Percentiles rank a stretch among this genome's conserved stretches.
These are phyloP conservation scores for Cymodocea nodosa DNA, from an alignment of 116 monocot species.

Conservation along the genomic window DNA sequence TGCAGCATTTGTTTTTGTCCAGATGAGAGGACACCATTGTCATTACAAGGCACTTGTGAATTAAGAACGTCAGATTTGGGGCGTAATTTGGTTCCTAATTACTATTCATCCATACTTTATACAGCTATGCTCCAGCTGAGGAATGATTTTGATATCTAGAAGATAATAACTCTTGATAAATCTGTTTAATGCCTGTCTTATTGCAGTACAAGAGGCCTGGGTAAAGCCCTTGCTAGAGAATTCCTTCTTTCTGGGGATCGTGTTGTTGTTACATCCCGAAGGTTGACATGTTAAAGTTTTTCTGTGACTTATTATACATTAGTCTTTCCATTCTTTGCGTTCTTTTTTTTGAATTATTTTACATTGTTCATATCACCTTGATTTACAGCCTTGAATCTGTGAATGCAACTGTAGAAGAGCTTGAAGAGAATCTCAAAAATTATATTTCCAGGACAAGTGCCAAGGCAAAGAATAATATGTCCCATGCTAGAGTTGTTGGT, in stretches of 20 bases:
- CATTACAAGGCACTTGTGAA: too few relatives aligned
- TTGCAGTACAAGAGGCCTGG: conserved; percentile 84
- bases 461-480: conserved; percentile 36
- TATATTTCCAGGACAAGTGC: conserved; percentile 34
- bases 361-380: neutral
- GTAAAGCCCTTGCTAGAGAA: conserved; percentile 95
- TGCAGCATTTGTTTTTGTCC: neutral
- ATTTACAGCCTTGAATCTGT: conserved; percentile 78
- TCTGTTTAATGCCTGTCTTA: neutral
- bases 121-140: neutral
- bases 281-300: conserved; percentile 25
- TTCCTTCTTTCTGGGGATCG: conserved; percentile 96
- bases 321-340: neutral
- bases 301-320: neutral
- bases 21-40: too few relatives aligned
- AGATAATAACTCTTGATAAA: neutral
- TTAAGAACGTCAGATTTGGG: too few relatives aligned
- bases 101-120: too few relatives aligned
- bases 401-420: conserved; percentile 52
- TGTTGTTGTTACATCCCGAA: conserved; percentile 88
- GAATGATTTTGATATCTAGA: neutral
- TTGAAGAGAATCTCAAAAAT: conserved; percentile 60
- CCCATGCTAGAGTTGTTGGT: conserved; percentile 74
- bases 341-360: neutral
- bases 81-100: too few relatives aligned